These are phyloP conservation scores for Monilinia fructicola DNA, from an alignment of 2,329 filamentous ascomycete genomes.

Conservation along the genomic window DNA sequence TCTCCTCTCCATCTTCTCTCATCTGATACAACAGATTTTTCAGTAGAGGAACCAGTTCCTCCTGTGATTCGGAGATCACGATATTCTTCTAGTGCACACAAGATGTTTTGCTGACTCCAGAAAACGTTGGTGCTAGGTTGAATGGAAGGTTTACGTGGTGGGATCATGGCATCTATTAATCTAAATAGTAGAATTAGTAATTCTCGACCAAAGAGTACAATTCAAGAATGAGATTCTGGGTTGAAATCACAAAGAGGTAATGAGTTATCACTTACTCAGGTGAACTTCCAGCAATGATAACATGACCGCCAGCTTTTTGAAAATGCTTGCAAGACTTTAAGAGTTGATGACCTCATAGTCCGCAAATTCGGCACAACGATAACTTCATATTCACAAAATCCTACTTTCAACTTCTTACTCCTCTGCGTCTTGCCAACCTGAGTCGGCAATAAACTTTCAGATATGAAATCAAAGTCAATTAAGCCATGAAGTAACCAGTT, in stretches of 20 bases:
- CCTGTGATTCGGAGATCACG: constrained; percentile 33
- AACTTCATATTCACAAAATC: constrained; percentile 39
- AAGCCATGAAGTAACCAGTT: constrained; percentile 39
- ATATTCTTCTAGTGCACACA: constrained; percentile 32
- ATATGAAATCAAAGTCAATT: constrained; percentile 42
- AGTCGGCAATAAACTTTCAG: constrained; percentile 38
- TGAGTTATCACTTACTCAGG: constrained; percentile 32
- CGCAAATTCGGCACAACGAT: constrained; percentile 40
- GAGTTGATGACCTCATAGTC: constrained; percentile 40
- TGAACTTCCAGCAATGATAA: constrained; percentile 35
- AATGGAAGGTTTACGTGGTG: constrained; percentile 25
- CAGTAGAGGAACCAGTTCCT: constrained; percentile 18
- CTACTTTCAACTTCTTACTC: constrained; percentile 32
- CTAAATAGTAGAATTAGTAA: neutral
- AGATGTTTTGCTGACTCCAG: constrained; percentile 32
- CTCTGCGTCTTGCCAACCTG: constrained; percentile 26
- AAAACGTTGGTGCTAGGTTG: constrained; percentile 28
- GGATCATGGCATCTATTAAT: constrained; percentile 20
- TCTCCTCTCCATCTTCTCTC: constrained; percentile 37
- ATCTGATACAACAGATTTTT: constrained; percentile 40
- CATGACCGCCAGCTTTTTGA: constrained; percentile 31
- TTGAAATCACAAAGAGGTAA: neutral
- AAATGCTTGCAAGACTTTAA: constrained; percentile 36
- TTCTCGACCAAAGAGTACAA: neutral
- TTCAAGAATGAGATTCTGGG: neutral